Base-by-base conservation (phyloP, 345 rosid genomes). In the Citrus unshiu region DNA sequence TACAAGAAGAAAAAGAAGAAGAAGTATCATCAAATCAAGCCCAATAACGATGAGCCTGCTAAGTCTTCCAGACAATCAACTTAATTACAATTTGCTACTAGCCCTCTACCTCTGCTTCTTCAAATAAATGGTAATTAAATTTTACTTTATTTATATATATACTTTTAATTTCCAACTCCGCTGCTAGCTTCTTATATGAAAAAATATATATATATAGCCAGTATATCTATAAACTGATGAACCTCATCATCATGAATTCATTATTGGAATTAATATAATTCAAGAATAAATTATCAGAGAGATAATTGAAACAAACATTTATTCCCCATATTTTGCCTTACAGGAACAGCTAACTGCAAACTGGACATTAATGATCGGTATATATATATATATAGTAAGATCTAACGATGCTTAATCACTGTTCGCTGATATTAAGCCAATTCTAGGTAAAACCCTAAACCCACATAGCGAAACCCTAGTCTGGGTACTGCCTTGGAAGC, bases 1-100 rank as follows among this genome's bases (percentile, higher is more conserved):
- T 91, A 91, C 74, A 91, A 86, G 89, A 93, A 93, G 92, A 93
- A 89, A 70, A 93, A 87, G 88, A 93, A 87, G 92, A 87, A 81
- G 81, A 90, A 89, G 91, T 84, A 78, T 81, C 85, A 68, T 83
- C 86, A 72, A 82, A 67, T 79, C 54, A 87, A 83, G 81, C 68
- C 83, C 27, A 83, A 13, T 46, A 46, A 68, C 75, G 83, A 81
- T 1, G 89, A 85, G 51, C 51, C 51, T 14, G 80, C 87, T 5
- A 85, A 79, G 68, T 70, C 85, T 35, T 75, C 87, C 3, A 86
- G 76, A 79, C 69, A 63, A 5, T 32, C 84, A 21, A 54, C 76
- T 58, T 80, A 78, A 62, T n/a, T 46, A 46, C 14, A 46, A 13
- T 46, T 46, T 13, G 51, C 18, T 1, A 46, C 51, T 4, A 46